Percentiles rank a stretch among this genome's conserved stretches.
phyloP scores from a whole-genome alignment of 2,329 filamentous ascomycete genomes.

The Talaromyces sp. region DNA sequence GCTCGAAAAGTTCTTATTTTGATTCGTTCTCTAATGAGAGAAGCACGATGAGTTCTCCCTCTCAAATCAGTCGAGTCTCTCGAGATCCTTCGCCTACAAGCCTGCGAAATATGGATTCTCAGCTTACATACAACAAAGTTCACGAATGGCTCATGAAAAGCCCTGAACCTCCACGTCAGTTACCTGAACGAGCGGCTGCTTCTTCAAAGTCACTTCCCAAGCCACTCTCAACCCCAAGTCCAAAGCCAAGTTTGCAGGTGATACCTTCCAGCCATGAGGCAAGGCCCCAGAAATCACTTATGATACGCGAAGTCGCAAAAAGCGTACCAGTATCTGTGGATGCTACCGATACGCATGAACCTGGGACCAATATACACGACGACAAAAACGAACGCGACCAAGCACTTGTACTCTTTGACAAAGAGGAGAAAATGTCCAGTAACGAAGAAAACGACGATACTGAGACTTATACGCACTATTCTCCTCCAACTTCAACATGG shows the following conservation, averaged over 20 bases:
- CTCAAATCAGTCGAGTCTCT: neutral
- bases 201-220: neutral
- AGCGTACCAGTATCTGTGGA: neutral
- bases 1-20: neutral
- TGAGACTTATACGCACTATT: neutral
- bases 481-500: neutral
- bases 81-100: neutral
- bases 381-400: neutral
- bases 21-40: neutral
- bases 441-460: neutral
- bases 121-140: neutral
- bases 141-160: conserved; percentile 5
- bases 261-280: neutral
- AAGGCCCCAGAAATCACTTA: neutral
- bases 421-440: neutral
- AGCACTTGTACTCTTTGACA: too few species aligned
- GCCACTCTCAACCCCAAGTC: neutral
- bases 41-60: neutral
- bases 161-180: conserved; percentile 2
- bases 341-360: neutral
- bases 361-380: neutral
- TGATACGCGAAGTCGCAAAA: neutral
- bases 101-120: neutral
- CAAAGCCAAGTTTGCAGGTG: neutral
- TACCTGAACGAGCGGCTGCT: neutral